These are phyloP conservation scores for Cordyceps pruinosa DNA, from an alignment of 2,329 filamentous ascomycete species.

Conservation along the genomic window DNA sequence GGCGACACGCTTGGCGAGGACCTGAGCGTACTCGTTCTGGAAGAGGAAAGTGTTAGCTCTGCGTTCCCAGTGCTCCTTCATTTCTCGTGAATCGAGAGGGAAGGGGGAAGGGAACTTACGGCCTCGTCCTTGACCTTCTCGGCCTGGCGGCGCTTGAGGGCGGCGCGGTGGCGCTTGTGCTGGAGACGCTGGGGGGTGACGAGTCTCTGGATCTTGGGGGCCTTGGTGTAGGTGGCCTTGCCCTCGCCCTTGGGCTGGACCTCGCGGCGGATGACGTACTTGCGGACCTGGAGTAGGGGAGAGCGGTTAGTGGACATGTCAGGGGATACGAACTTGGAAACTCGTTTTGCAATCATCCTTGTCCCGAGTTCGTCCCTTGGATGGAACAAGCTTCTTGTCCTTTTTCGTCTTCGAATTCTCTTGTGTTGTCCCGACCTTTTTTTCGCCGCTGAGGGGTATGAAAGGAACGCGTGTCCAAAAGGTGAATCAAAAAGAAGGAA, in stretches of 20 bases:
- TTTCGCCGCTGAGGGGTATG: background rate
- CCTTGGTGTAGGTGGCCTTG: conserved; percentile 99
- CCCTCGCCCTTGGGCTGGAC: conserved; percentile 95
- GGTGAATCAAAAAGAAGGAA: conserved; percentile 8
- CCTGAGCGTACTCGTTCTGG: conserved; percentile 92
- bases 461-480: background rate
- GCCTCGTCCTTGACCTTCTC: conserved; percentile 99
- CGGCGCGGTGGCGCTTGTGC: conserved; percentile 98
- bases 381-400: conserved; percentile 11
- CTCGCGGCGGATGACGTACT: conserved; percentile 99
- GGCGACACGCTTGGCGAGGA: conserved; percentile 93
- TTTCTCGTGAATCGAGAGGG: background rate
- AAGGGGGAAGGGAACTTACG: conserved; percentile 51
- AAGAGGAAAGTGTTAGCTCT: conserved; percentile 2
- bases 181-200: conserved; percentile 99
- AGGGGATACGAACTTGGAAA: background rate
- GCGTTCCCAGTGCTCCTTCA: too few species aligned
- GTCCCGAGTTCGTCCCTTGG: background rate
- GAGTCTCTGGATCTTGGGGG: conserved; percentile 98
- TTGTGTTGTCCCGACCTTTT: background rate
- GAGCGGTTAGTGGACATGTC: background rate
- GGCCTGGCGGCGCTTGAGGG: conserved; percentile 95
- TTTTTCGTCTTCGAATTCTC: conserved; percentile 2
- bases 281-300: conserved; percentile 66
- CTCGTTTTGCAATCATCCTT: background rate